A percentile compares a stretch with the other conserved stretches of the same genome.
Conservation (phyloP, 2,329 filamentous ascomycete genomes). For the Chrysoporthe austroafricana region DNA sequence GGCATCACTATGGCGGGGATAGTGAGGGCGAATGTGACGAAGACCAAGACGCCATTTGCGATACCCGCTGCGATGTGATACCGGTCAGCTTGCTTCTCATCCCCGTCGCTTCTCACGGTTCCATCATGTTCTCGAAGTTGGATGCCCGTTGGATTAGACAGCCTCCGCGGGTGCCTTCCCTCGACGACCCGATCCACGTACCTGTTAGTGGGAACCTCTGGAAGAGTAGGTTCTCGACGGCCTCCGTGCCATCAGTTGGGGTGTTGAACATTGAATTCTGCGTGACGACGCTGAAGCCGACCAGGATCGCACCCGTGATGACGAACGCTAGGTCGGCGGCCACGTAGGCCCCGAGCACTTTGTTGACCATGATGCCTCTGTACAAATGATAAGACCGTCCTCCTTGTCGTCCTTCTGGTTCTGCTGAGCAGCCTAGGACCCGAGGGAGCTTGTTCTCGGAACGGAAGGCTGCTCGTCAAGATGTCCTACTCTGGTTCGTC, state of each 20-base stretch:
- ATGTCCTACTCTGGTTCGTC: conserved; percentile 23
- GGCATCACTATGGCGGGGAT: conserved; percentile 73
- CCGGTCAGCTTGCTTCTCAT: conserved; percentile 23
- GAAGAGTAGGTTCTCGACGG: conserved; percentile 57
- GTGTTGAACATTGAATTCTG: conserved; percentile 48
- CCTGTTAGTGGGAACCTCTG: conserved; percentile 56
- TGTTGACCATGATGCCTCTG: conserved; percentile 55
- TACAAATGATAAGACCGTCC: background rate
- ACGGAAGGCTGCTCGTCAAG: conserved; percentile 29
- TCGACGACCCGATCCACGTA: conserved; percentile 31
- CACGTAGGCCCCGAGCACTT: conserved; percentile 55
- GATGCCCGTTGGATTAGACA: background rate
- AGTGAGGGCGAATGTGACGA: conserved; percentile 70
- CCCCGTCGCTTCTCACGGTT: background rate
- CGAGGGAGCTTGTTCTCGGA: conserved; percentile 24
- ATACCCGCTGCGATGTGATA: conserved; percentile 59
- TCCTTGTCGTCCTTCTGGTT: conserved; percentile 19
- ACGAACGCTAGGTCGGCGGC: conserved; percentile 56
- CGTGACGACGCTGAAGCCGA: conserved; percentile 60
- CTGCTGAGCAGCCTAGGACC: conserved; percentile 32
- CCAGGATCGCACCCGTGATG: conserved; percentile 55
- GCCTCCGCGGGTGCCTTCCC: background rate
- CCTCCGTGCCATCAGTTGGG: conserved; percentile 51
- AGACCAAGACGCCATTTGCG: conserved; percentile 72
- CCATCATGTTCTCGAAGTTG: background rate